Percentiles rank a stretch among this genome's conserved stretches.
Evolutionary conservation across 2,329 filamentous ascomycete species (phyloP).

Genomic region (Cladosporium sp.): DNA sequence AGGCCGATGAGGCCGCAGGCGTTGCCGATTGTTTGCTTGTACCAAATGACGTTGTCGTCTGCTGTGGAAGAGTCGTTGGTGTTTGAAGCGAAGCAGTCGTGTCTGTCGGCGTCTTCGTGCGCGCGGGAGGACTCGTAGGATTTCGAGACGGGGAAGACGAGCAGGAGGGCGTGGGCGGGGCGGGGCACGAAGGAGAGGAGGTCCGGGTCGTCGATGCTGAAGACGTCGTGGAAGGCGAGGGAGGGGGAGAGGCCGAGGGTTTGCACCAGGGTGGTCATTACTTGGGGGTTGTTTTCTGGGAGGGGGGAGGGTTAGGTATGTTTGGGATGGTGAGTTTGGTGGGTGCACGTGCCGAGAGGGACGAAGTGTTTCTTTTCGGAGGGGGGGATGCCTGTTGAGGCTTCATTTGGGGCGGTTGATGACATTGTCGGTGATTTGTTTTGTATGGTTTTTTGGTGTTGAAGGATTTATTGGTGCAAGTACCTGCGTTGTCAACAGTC

Average conservation of each 20-base stretch:
- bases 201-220: slow-evolving; percentile 79
- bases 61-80: too few species aligned
- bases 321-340: not conserved
- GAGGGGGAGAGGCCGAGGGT: slow-evolving; percentile 76
- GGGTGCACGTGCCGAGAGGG: slow-evolving; percentile 20
- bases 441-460: not conserved
- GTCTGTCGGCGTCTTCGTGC: slow-evolving; percentile 63
- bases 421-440: not conserved
- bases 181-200: slow-evolving; percentile 84
- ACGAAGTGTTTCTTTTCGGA: slow-evolving; percentile 22
- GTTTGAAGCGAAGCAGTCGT: slow-evolving; percentile 49
- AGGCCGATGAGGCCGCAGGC: slow-evolving; percentile 89
- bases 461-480: too few species aligned
- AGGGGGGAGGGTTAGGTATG: not conserved
- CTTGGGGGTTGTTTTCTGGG: slow-evolving; percentile 72
- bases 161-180: slow-evolving; percentile 80
- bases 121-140: slow-evolving; percentile 73
- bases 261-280: slow-evolving; percentile 80
- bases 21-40: slow-evolving; percentile 90
- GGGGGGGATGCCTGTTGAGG: not conserved
- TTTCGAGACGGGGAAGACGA: slow-evolving; percentile 82
- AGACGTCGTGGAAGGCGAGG: slow-evolving; percentile 85
- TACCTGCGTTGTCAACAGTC: too few species aligned
- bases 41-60: slow-evolving; percentile 81
- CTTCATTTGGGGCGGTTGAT: not conserved